Evolutionary conservation across 306 rosid species (phyloP).

Genomic region (Trifolium repens): DNA sequence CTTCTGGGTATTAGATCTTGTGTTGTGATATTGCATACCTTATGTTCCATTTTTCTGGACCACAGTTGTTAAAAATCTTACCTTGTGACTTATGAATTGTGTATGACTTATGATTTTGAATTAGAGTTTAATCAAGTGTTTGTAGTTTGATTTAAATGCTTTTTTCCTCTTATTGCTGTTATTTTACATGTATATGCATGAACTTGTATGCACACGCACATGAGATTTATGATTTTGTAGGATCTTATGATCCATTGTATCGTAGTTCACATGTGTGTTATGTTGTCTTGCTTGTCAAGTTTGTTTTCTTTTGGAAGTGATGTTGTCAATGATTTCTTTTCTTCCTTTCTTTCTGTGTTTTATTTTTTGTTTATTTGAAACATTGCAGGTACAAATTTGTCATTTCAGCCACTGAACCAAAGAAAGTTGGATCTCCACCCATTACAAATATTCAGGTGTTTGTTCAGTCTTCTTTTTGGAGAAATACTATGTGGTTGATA

Average conservation of each 20-base stretch:
- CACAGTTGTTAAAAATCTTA: no score
- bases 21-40: not conserved
- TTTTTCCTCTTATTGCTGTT: no score
- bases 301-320: conserved; percentile 17
- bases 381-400: conserved; percentile 92
- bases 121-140: no score
- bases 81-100: no score
- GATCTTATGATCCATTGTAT: not conserved
- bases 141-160: no score
- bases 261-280: not conserved
- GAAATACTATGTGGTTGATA: not conserved
- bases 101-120: no score
- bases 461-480: not conserved
- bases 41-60: conserved; percentile 1
- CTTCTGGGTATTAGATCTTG: conserved; percentile 26
- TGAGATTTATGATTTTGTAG: not conserved
- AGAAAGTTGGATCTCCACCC: conserved; percentile 79
- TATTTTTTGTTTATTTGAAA: conserved; percentile 20
- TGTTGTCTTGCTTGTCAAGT: not conserved
- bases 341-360: conserved; percentile 18
- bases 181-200: not conserved
- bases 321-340: conserved; percentile 28
- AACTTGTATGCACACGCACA: not conserved
- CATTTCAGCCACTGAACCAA: conserved; percentile 90
- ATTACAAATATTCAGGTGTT: conserved; percentile 91